A percentile compares a stretch with the other conserved stretches of the same genome.
phyloP scores from a whole-genome alignment of 75 land plant genomes.

The Cryptomeria japonica region DNA sequence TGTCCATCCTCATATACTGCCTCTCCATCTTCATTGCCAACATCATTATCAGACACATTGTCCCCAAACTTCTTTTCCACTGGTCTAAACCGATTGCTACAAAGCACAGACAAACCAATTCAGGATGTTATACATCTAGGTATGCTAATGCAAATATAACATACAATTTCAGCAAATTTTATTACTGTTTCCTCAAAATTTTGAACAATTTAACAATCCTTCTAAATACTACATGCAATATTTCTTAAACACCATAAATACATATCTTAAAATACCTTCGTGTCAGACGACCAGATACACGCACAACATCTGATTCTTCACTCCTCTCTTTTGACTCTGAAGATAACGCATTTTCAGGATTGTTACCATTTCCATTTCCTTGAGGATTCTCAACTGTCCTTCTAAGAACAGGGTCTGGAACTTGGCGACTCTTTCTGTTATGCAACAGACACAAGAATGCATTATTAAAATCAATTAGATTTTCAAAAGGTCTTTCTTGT shows the following conservation, averaged over 20 bases:
- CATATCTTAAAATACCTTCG: constrained; percentile 2
- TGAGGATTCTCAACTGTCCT: neutral
- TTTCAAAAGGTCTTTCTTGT: neutral
- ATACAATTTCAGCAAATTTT: neutral
- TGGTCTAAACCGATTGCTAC: constrained; percentile 61
- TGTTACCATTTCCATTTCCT: constrained; percentile 9
- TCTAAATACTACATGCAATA: neutral
- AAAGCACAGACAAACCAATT: neutral
- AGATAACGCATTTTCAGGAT: constrained; percentile 9
- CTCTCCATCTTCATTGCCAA: constrained; percentile 90
- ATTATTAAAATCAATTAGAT: neutral
- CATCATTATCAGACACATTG: constrained; percentile 62
- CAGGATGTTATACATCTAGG: neutral
- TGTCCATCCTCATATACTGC: constrained; percentile 87
- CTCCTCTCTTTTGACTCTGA: constrained; percentile 11
- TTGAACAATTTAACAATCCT: neutral
- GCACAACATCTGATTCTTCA: constrained; percentile 7
- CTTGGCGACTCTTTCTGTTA: neutral
- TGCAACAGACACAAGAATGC: neutral
- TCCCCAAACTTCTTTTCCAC: constrained; percentile 55
- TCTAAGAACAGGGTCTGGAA: neutral
- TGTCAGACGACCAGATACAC: constrained; percentile 6
- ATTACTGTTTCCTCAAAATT: neutral
- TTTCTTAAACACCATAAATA: neutral
- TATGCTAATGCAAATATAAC: neutral